Evolutionary conservation across 441 rosid species (phyloP), one percentile per base, ranked within the genome.

Genomic region (Populus tomentosa): DNA sequence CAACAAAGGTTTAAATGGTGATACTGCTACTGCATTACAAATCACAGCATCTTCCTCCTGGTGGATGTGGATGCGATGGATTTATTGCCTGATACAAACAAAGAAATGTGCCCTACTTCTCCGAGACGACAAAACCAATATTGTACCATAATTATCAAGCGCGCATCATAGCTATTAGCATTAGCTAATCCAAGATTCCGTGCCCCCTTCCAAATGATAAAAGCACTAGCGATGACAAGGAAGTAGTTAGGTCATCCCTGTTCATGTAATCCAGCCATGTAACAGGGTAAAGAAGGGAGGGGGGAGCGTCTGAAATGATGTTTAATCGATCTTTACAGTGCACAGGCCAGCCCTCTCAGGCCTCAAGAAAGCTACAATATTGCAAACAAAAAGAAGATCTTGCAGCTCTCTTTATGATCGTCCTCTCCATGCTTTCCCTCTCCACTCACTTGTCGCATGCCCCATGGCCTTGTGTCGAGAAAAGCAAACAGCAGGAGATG

Each of bases 401-500:
- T 61, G 64, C 2, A 21, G 21, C 26, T 61, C 64, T 61, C 64
- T 61, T 61, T 21, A 76, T 50, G 50, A 77, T 76, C 21, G 59
- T 65, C 72, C 67, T 24, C 72, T 59, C 36, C 32, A 40, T 65
- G 66, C 30, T 67, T 20, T 56, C 18, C 59, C 63, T 63, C 71
- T 24, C 73, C 23, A 35, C 53, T 65, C 30, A 64, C 70, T 67
- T 14, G 42, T 53, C 75, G 24, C 75, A 63, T 65, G 72, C 73
- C 68, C 66, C 46, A 3, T 56, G 63, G 24, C 24, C 63, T 59
- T 20, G n/a, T 73, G 78, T 68, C 71, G 69, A 23, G 20, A 26
- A 75, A 77, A 69, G 78, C 72, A 78, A 33, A 18, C 35, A 61
- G 69, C 68, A 56, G 9, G 63, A 36, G 36, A 66, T 18, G 4